Evolutionary conservation across 2,329 filamentous ascomycete genomes (phyloP), one percentile per base, ranked within the genome.

Genomic region (Ophiocordyceps camponoti-leonardi): DNA sequence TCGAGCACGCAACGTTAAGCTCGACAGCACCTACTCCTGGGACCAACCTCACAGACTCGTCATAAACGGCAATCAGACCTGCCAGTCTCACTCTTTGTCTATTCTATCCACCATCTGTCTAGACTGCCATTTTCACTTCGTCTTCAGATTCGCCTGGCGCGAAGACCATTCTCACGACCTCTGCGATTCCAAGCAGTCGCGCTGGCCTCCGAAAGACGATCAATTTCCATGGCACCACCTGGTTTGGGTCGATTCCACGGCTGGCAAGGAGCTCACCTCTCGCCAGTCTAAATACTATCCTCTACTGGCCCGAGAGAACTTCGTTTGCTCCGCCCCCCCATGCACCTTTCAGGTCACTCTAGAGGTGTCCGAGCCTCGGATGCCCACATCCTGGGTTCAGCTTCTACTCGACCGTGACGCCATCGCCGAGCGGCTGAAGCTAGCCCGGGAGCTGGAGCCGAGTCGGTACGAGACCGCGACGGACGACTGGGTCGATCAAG

Each of bases 351-450:
- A 57, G 20, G 45, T 75, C 35, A 61, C 55, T 2, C 55, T 77
- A 18, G 68, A 74, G 45, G 61, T 77, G 7, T 70, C 67, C 7
- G 53, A 62, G 44, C 72, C 72, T 12, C 69, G 70, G 2, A 62
- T 79, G 50, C 53, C 57, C 12, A 52, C 53, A 4, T 56, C 58
- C 46, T 69, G 67, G 62, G 58, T 72, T 2, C 50, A 60, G 13
- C 56, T 67, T 16, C 56, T 79, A 14, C 56, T 57, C 5, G 72
- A 77, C 49, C 58, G 65, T 18, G 54, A 63, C 2, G 60, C 70
- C 35, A 68, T 74, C 40, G 53, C 52, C 16, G 49, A 58, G 23
- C 65, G 67, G 30, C 53, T 74, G 4, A 53, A 56, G 1, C 44
- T 54, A 1, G 66, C 69, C 1, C 61, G 63, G 28, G 56, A 59